These are phyloP conservation scores for Tilletia setariae DNA, from an alignment of 1,284 basidiomycete genomes.

Conservation along the genomic window DNA sequence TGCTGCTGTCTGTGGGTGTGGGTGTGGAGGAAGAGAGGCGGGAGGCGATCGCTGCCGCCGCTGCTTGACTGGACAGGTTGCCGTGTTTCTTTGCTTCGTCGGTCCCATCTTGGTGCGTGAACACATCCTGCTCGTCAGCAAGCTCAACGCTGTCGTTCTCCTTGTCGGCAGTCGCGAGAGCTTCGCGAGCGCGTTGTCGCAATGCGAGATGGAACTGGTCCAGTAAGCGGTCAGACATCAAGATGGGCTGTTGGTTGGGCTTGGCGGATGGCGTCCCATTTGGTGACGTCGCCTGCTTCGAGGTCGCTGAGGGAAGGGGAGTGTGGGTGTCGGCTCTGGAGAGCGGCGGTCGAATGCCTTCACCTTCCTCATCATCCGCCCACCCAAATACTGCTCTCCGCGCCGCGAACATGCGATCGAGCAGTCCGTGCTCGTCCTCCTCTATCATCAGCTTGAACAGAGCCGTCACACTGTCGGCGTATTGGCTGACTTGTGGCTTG, in stretches of 20 bases:
- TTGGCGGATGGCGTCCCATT: background rate
- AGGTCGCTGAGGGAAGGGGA: background rate
- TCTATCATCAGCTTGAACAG: constrained; percentile 94
- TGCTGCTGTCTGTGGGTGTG: constrained; percentile 11
- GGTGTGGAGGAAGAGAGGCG: constrained; percentile 16
- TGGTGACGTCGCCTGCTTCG: background rate
- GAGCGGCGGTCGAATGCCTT: constrained; percentile 13
- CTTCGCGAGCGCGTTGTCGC: constrained; percentile 45
- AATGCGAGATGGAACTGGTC: constrained; percentile 81
- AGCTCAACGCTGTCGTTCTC: background rate
- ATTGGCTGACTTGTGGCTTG: constrained; percentile 78
- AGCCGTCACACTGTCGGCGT: constrained; percentile 76
- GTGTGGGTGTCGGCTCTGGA: constrained; percentile 17
- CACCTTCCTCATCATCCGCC: constrained; percentile 42
- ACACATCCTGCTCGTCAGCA: background rate
- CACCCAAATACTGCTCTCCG: constrained; percentile 74
- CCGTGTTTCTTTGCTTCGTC: background rate
- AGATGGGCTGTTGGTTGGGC: constrained; percentile 62
- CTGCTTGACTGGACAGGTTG: background rate
- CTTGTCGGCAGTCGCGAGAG: background rate
- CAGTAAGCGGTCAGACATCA: constrained; percentile 80
- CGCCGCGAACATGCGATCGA: constrained; percentile 70
- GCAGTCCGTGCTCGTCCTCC: constrained; percentile 63
- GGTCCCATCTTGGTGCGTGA: background rate
- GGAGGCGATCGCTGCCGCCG: constrained; percentile 17